Percentiles rank a stretch among this genome's conserved stretches.
phyloP scores from a whole-genome alignment of 805 yeast species.

The Hemisphaericaspora nanyangensis region DNA sequence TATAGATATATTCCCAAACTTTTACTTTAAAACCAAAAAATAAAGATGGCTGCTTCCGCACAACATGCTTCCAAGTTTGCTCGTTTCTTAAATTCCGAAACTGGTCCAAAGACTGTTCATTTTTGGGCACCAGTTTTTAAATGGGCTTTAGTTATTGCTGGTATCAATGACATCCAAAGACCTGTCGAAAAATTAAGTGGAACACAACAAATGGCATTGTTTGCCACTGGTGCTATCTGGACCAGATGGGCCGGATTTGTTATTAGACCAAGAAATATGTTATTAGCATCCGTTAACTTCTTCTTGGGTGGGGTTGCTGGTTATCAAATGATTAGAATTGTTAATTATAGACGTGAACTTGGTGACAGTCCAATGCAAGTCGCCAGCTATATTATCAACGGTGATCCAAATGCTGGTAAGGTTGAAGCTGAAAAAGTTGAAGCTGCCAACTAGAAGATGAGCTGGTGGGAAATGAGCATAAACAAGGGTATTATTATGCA shows the following conservation, averaged over 20 bases:
- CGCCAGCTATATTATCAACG: conserved; percentile 54
- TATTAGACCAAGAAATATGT: conserved; percentile 79
- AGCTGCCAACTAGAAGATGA: not conserved
- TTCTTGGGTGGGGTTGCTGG: conserved; percentile 90
- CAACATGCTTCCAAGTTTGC: conserved; percentile 52
- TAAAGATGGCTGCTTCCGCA: conserved; percentile 27
- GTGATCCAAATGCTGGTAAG: conserved; percentile 20
- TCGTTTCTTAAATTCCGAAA: conserved; percentile 74
- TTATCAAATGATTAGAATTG: conserved; percentile 71
- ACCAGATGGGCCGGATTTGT: conserved; percentile 94
- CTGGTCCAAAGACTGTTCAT: conserved; percentile 97
- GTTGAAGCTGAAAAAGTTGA: not conserved
- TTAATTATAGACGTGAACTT: conserved; percentile 54
- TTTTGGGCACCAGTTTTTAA: conserved; percentile 75
- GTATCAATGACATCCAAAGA: conserved; percentile 78
- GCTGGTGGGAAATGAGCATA: not conserved
- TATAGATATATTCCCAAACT: too few relatives aligned
- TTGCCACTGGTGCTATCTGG: conserved; percentile 94
- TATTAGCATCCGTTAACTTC: conserved; percentile 91
- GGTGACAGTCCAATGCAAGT: conserved; percentile 66
- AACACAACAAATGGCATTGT: conserved; percentile 79
- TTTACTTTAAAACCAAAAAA: too few relatives aligned
- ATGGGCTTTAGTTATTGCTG: conserved; percentile 93
- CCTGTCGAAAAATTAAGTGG: conserved; percentile 93
- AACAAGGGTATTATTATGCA: not conserved